These are phyloP conservation scores for Linaria vulgaris DNA, from an alignment of 257 asterid species.

Conservation along the genomic window DNA sequence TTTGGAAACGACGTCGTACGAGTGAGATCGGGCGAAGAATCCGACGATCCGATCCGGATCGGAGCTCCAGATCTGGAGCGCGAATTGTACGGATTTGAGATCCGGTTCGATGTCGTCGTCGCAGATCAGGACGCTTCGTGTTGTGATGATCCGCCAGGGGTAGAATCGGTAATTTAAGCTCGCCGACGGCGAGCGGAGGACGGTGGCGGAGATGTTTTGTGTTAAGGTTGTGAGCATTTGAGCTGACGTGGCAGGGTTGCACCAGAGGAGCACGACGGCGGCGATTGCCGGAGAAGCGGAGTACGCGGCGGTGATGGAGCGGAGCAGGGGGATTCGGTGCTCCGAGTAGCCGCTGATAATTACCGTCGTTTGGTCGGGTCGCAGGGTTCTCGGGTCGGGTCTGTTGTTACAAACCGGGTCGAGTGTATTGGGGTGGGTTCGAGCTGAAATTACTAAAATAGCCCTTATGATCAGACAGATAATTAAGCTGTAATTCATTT, in stretches of 20 bases:
- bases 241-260: conserved; percentile 70
- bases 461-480: conserved; percentile 30
- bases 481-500: neutral
- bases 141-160: conserved; percentile 54
- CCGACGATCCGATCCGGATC: conserved; percentile 66
- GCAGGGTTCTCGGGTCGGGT: conserved; percentile 45
- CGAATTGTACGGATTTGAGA: conserved; percentile 51
- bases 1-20: conserved; percentile 53
- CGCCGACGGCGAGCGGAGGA: conserved; percentile 56
- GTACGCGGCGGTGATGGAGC: conserved; percentile 65
- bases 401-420: conserved; percentile 30
- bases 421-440: conserved; percentile 27
- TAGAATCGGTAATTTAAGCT: conserved; percentile 81
- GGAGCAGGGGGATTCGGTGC: conserved; percentile 71
- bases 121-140: conserved; percentile 77
- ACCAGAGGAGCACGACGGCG: conserved; percentile 69
- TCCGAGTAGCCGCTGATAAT: conserved; percentile 88
- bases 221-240: conserved; percentile 52
- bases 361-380: conserved; percentile 76
- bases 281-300: conserved; percentile 61
- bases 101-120: conserved; percentile 81
- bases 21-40: conserved; percentile 85
- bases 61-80: conserved; percentile 66
- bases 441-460: conserved; percentile 49
- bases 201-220: conserved; percentile 50